Base-by-base conservation (phyloP, 768 basidiomycete genomes). In the Serendipita sp. region DNA sequence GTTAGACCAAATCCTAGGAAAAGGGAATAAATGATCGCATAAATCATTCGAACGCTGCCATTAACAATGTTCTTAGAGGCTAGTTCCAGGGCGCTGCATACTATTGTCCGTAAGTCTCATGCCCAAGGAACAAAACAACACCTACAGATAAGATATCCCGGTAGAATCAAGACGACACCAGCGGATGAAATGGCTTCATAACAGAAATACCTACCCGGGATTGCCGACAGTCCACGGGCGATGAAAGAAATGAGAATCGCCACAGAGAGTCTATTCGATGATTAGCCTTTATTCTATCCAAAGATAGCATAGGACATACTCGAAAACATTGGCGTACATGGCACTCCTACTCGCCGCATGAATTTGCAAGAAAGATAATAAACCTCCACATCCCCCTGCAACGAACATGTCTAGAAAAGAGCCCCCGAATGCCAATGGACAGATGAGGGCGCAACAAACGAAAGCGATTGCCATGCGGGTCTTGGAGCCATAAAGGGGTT, bases 101-200 rank as follows among this genome's bases (percentile, higher is more conserved):
- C 89, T 88, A 65, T 76, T 65, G 35, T 32, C 56, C 69, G 38
- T 44, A 66, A 69, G 65, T 69, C 47, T 65, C 63, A 44, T 30
- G 36, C 58, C 35, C 58, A 48, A 41, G 30, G 34, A 18, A 8
- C 35, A 34, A 63, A 41, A 45, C 63, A 51, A 7, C 10, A 75
- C 85, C 66, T 71, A 89, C 89, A 72, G 66, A 91, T 88, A 60
- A 90, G 79, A 74, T 86, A 93, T 1, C 89, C 91, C n/a, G 91
- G 91, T 51, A 94, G 80, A 66, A 95, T 91, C 44, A 89, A 84
- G 36, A 94, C 88, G 64, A 94, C 89, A 30, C 85, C 85, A 62
- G 90, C 80, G 5, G 89, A 91, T 0, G 92, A 92, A 66, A 95
- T 87, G 2, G 93, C 88, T 2, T 89, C 86, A 71, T 94, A 96